Evolutionary conservation across 2,329 filamentous ascomycete species (phyloP).

Genomic region (Chaetomium strumarium): DNA sequence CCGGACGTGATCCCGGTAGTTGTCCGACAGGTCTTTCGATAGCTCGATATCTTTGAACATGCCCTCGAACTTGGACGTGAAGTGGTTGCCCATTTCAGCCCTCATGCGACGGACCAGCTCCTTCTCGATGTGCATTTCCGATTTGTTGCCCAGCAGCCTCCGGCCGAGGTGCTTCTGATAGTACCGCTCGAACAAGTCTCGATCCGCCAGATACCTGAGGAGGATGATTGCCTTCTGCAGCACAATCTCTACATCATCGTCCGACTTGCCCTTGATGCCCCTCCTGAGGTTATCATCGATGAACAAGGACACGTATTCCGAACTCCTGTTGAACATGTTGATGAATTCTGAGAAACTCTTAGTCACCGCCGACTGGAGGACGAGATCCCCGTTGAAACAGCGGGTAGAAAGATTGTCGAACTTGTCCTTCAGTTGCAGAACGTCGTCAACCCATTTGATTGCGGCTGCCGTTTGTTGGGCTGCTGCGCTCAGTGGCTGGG

Average conservation of each 20-base stretch:
- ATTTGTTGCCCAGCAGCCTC: conserved; percentile 80
- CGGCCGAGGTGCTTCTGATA: conserved; percentile 96
- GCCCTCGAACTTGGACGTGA: conserved; percentile 86
- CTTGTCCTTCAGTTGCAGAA: conserved; percentile 77
- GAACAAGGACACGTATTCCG: conserved; percentile 91
- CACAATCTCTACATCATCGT: conserved; percentile 74
- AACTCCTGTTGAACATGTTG: conserved; percentile 77
- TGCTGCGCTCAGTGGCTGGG: conserved; percentile 44
- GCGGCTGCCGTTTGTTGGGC: conserved; percentile 82
- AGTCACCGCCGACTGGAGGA: conserved; percentile 74
- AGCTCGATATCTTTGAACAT: conserved; percentile 97
- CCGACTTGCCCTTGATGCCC: conserved; percentile 87
- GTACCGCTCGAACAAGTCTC: conserved; percentile 92
- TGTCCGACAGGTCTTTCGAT: conserved; percentile 73
- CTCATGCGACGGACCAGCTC: conserved; percentile 97
- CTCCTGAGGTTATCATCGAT: conserved; percentile 96
- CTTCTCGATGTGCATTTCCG: conserved; percentile 84
- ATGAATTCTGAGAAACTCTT: conserved; percentile 90
- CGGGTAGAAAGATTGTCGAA: conserved; percentile 73
- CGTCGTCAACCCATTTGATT: conserved; percentile 92
- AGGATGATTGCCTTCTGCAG: conserved; percentile 86
- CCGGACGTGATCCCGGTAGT: conserved; percentile 64
- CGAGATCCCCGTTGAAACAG: conserved; percentile 70
- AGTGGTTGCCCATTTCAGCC: conserved; percentile 88
- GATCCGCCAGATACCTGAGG: conserved; percentile 82